Base-by-base conservation (phyloP, 1,139 yeast species). In the Zygosaccharomyces sapae region DNA sequence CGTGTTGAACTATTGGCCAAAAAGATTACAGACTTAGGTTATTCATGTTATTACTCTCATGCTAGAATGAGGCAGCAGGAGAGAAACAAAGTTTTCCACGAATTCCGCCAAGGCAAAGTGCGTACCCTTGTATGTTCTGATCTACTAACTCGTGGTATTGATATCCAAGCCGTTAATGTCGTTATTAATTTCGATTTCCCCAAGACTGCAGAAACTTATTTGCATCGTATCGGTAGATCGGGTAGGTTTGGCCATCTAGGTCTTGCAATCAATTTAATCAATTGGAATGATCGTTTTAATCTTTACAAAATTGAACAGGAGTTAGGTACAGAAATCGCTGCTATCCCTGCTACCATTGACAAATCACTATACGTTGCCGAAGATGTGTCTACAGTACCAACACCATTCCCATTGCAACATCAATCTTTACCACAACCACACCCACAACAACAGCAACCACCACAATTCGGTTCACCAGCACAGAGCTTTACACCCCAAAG, bases 191-290 rank as follows among this genome's bases (percentile, higher is more conserved):
- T 92, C 69, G 98, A 92, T 70, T 92, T 92, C 82, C 98, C 99
- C 53, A 92, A 90, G 70, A 89, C 87, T 49, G 97, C 97, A 8
- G 98, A 92, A 70, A 92, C 97, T 38, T 92, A 92, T 69, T 79
- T 92, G 61, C 98, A 92, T 72, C 86, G 98, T 78, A 94, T 92
- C 63, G 97, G 99, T 76, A 90, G 99, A 75, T 89, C 97, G 2
- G 99, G 98, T 59, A 86, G 98, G 76, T 92, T 89, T 67, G 98
- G 98, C 58, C 98, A 94, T 69, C 80, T 90, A 66, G 98, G 98
- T 76, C 78, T 92, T 67, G 98, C 98, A 38, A 90, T 92, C 65
- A 94, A 92, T 70, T 80, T 92, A 62, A 89, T 92, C 74, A 87
- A 90, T 68, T 92, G 97, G 97, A 84, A 89, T 63, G 98, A 94